Conservation (phyloP, 306 rosid species). For the Casuarina glauca region DNA sequence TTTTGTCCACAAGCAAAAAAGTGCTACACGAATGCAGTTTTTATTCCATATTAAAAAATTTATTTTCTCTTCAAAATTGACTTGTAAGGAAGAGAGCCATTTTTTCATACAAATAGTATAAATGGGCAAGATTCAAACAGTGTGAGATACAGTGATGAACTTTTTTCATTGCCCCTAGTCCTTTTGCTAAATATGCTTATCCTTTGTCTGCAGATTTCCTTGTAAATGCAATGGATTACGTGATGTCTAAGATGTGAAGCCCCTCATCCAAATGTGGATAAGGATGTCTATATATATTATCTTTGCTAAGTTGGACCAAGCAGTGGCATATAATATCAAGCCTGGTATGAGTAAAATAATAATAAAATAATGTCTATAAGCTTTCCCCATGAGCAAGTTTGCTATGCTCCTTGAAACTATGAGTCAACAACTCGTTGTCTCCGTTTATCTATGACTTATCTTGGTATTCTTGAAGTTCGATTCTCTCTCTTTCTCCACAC, state of each 20-base stretch:
- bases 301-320: constrained; percentile 3
- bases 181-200: constrained; percentile 5
- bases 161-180: background rate
- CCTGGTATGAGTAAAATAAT: constrained; percentile 16
- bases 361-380: constrained; percentile 17
- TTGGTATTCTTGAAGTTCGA: background rate
- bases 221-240: constrained; percentile 75
- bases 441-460: constrained; percentile 20
- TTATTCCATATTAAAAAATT: too few species aligned
- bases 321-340: constrained; percentile 17
- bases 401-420: constrained; percentile 29
- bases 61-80: too few species aligned
- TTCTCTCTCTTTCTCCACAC: background rate
- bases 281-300: constrained; percentile 5
- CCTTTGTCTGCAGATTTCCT: constrained; percentile 66
- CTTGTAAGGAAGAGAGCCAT: too few species aligned
- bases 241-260: constrained; percentile 59
- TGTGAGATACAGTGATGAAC: background rate
- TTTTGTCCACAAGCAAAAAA: too few species aligned
- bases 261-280: constrained; percentile 30
- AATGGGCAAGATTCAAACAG: too few species aligned
- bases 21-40: too few species aligned
- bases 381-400: constrained; percentile 20
- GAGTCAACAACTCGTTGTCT: constrained; percentile 74
- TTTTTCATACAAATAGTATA: too few species aligned